Conservation (phyloP, 768 basidiomycete species). For the Udeniomyces megalosporus region DNA sequence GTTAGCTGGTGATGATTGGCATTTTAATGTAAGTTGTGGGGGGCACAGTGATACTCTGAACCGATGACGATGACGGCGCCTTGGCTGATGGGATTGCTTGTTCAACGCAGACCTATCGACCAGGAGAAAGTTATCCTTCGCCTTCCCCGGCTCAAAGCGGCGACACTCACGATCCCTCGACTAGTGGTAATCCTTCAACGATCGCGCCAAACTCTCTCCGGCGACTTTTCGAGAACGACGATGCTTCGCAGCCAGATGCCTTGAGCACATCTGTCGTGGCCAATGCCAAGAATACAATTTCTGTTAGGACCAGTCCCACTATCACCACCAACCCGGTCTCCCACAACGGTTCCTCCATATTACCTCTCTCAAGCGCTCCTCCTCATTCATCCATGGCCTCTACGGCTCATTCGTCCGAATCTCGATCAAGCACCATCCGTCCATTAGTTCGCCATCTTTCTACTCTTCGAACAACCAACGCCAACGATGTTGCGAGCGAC, state of each 20-base stretch:
- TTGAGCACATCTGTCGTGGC: too few species aligned
- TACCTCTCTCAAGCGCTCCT: too few species aligned
- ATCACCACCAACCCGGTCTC: too few species aligned
- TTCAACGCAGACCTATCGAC: slow-evolving; percentile 13
- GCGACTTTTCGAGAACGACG: slow-evolving; percentile 47
- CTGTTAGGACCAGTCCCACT: too few species aligned
- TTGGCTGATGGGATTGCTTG: too few species aligned
- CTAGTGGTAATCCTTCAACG: slow-evolving; percentile 19
- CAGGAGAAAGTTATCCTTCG: slow-evolving; percentile 19
- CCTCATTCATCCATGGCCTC: too few species aligned
- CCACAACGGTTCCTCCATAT: too few species aligned
- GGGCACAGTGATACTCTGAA: not conserved
- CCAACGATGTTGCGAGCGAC: too few species aligned
- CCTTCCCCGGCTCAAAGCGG: not conserved
- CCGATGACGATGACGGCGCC: not conserved
- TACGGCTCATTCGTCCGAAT: not conserved
- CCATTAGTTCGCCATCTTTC: not conserved
- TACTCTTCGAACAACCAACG: too few species aligned
- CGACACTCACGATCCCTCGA: slow-evolving; percentile 8
- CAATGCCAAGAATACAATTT: too few species aligned
- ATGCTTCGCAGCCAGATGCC: slow-evolving; percentile 5
- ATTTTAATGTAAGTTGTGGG: not conserved
- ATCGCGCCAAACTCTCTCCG: slow-evolving; percentile 63
- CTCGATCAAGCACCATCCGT: slow-evolving; percentile 6
- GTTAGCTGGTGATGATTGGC: slow-evolving; percentile 32